phyloP scores from a whole-genome alignment of 2,329 filamentous ascomycete species.

The Epichloe glyceriae region DNA sequence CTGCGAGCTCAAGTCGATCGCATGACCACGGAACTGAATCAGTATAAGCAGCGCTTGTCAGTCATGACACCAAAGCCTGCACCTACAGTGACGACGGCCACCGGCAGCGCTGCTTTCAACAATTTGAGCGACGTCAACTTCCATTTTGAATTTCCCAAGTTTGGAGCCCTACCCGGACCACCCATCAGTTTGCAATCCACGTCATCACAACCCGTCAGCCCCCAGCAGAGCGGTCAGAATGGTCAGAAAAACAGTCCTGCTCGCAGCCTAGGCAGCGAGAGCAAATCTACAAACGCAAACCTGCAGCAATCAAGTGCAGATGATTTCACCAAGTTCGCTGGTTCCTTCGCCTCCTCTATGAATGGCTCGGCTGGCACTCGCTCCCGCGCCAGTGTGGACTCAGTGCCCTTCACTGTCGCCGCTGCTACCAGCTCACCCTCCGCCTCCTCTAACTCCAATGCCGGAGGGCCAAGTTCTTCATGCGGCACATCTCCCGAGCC shows the following conservation, averaged over 20 bases:
- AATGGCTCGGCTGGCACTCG: constrained; percentile 31
- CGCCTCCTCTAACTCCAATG: constrained; percentile 46
- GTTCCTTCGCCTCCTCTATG: constrained; percentile 46
- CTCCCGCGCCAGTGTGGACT: constrained; percentile 39
- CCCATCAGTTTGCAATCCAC: constrained; percentile 14
- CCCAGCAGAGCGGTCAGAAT: constrained; percentile 14
- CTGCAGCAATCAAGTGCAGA: constrained; percentile 13
- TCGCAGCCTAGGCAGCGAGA: constrained; percentile 17
- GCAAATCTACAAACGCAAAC: constrained; percentile 12
- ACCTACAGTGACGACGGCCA: constrained; percentile 25
- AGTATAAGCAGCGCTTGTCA: constrained; percentile 80
- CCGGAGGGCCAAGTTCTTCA: constrained; percentile 44
- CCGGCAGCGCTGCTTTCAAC: constrained; percentile 36
- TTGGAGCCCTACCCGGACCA: constrained; percentile 57
- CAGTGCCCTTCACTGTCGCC: constrained; percentile 31
- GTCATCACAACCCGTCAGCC: constrained; percentile 22
- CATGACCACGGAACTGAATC: constrained; percentile 69
- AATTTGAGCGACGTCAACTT: constrained; percentile 68
- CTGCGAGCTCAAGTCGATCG: constrained; percentile 81
- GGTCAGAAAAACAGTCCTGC: constrained; percentile 13
- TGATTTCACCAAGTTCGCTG: constrained; percentile 41
- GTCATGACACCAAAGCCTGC: constrained; percentile 31
- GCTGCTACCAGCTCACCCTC: constrained; percentile 52
- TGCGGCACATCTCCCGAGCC: constrained; percentile 72
- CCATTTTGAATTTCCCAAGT: constrained; percentile 91